These are phyloP conservation scores for Lagenidium giganteum DNA, from an alignment of 352 stramenopile species.

Conservation along the genomic window DNA sequence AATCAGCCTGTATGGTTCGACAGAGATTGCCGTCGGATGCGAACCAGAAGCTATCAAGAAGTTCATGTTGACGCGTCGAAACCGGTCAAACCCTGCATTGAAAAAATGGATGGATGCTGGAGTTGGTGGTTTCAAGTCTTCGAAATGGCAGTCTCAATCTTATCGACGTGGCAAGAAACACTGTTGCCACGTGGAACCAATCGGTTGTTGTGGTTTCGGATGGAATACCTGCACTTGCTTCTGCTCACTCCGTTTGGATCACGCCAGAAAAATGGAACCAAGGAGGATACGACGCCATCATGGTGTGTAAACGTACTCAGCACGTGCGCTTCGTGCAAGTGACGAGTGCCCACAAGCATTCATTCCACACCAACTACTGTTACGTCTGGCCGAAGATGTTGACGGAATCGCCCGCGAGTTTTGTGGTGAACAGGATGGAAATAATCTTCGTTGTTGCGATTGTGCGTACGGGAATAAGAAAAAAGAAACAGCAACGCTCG, in stretches of 20 bases:
- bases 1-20: slow-evolving; percentile 7
- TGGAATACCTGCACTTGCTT: slow-evolving; percentile 7
- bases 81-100: slow-evolving; percentile 12
- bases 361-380: slow-evolving; percentile 7
- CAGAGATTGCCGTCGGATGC: slow-evolving; percentile 9
- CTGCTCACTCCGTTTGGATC: slow-evolving; percentile 6
- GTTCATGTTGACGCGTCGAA: slow-evolving; percentile 10
- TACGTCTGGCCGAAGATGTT: background rate
- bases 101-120: slow-evolving; percentile 11
- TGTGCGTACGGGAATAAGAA: no score
- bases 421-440: slow-evolving; percentile 1
- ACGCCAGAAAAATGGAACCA: slow-evolving; percentile 9
- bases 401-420: background rate
- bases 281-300: slow-evolving; percentile 18
- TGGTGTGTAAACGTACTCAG: slow-evolving; percentile 5
- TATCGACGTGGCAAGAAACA: slow-evolving; percentile 2
- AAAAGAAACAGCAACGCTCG: no score
- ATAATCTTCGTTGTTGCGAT: background rate
- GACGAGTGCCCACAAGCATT: slow-evolving; percentile 6
- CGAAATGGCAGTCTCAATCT: slow-evolving; percentile 11
- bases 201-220: slow-evolving; percentile 1
- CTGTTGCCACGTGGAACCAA: background rate
- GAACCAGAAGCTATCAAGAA: slow-evolving; percentile 10
- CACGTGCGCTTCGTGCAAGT: slow-evolving; percentile 16
- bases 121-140: slow-evolving; percentile 15